Conservation (phyloP, 352 stramenopile species). For the Phytophthora hybrid region DNA sequence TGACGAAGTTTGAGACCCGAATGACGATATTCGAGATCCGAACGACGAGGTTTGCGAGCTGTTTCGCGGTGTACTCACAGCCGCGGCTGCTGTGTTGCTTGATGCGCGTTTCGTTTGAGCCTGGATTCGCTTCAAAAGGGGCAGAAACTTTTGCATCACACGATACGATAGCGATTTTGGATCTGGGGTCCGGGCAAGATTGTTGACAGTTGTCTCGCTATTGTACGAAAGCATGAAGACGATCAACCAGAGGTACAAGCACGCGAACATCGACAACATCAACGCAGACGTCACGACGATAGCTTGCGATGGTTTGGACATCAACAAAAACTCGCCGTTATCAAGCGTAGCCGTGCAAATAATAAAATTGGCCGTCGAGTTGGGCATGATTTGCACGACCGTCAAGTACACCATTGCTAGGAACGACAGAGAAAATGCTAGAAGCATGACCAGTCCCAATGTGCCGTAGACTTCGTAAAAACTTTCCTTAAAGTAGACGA, state of each 20-base stretch:
- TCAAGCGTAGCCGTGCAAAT: constrained; percentile 54
- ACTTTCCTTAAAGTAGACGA: constrained; percentile 40
- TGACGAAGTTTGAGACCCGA: constrained; percentile 10
- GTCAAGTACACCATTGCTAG: constrained; percentile 46
- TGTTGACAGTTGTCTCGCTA: constrained; percentile 27
- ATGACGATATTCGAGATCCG: constrained; percentile 3
- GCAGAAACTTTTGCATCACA: constrained; percentile 24
- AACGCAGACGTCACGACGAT: constrained; percentile 44
- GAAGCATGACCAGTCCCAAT: constrained; percentile 50
- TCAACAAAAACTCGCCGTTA: constrained; percentile 58
- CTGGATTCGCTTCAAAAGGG: constrained; percentile 27
- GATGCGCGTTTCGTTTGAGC: constrained; percentile 5
- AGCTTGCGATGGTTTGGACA: constrained; percentile 38
- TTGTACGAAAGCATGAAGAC: constrained; percentile 50
- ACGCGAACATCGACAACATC: constrained; percentile 43
- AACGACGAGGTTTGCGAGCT: not conserved
- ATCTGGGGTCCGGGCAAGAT: constrained; percentile 26
- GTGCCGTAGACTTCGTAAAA: constrained; percentile 61
- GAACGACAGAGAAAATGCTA: constrained; percentile 46
- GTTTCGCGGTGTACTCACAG: not conserved
- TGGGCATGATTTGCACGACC: constrained; percentile 55
- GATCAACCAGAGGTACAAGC: constrained; percentile 45
- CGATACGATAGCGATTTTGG: constrained; percentile 28
- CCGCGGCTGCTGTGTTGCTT: not conserved
- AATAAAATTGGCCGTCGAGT: constrained; percentile 50